phyloP scores from a whole-genome alignment of 2,329 filamentous ascomycete species.

The Peltaster fructicola region DNA sequence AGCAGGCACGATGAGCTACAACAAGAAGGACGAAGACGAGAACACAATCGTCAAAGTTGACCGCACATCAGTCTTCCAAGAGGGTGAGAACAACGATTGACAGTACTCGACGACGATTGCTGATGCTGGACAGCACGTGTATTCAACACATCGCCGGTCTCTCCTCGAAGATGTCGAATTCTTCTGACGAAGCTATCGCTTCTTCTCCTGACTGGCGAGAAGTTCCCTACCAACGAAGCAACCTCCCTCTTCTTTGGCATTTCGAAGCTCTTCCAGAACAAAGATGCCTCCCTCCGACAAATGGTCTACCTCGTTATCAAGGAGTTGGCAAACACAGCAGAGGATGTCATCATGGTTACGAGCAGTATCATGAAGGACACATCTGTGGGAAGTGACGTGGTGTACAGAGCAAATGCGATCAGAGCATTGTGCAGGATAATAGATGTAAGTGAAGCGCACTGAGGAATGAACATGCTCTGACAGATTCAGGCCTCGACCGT shows the following conservation, averaged over 20 bases:
- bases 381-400: conserved; percentile 79
- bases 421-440: conserved; percentile 91
- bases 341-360: conserved; percentile 99
- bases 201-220: conserved; percentile 90
- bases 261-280: conserved; percentile 98
- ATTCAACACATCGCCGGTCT: conserved; percentile 95
- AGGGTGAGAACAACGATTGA: conserved; percentile 46
- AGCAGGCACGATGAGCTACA: conserved; percentile 74
- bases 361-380: conserved; percentile 99
- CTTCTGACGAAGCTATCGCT: conserved; percentile 94
- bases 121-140: conserved; percentile 51
- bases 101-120: conserved; percentile 2
- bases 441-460: conserved; percentile 43
- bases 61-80: conserved; percentile 94
- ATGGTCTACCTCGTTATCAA: conserved; percentile 98
- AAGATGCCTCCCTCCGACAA: conserved; percentile 91
- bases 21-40: conserved; percentile 99
- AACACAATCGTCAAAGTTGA: conserved; percentile 90
- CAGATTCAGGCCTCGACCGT: conserved; percentile 67
- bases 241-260: conserved; percentile 98
- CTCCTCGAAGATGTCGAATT: conserved; percentile 91
- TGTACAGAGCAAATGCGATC: conserved; percentile 92
- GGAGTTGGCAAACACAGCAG: conserved; percentile 84
- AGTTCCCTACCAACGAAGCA: conserved; percentile 91
- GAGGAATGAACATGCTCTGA: conserved; percentile 1